Evolutionary conservation across 176 grass and related monocot species (phyloP).

Genomic region (Cenchrus purpureus): DNA sequence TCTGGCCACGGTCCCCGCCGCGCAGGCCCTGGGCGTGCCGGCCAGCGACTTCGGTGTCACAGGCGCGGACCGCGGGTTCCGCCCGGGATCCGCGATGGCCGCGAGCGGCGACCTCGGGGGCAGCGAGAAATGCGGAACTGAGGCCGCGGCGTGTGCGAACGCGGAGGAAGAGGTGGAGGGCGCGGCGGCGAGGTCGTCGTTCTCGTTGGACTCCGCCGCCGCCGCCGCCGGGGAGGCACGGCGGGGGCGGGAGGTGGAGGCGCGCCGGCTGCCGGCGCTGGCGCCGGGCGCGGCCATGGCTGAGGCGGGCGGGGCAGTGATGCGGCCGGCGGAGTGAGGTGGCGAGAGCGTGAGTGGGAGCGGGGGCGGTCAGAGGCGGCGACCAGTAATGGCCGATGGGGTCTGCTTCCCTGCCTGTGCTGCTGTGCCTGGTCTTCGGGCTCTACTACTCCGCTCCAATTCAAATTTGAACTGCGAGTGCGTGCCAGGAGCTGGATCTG

Average conservation of each 20-base stretch:
- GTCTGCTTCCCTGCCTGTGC: neutral
- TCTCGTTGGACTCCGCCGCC: constrained; percentile 64
- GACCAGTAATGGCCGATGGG: constrained; percentile 11
- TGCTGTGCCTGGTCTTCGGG: neutral
- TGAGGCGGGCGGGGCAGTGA: constrained; percentile 15
- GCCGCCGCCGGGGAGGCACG: constrained; percentile 9
- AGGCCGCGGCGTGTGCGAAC: neutral
- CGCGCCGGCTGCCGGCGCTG: constrained; percentile 27
- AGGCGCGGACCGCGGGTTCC: constrained; percentile 69
- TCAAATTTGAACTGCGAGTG: constrained; percentile 54
- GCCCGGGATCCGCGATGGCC: constrained; percentile 65
- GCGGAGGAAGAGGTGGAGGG: constrained; percentile 14
- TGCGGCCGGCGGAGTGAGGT: neutral
- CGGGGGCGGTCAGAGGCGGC: constrained; percentile 5
- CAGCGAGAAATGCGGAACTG: constrained; percentile 23
- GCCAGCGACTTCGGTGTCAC: constrained; percentile 65
- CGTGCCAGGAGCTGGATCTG: constrained; percentile 25
- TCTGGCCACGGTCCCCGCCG: constrained; percentile 41
- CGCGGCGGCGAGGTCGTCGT: constrained; percentile 54
- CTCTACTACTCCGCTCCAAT: constrained; percentile 49
- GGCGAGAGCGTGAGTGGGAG: constrained; percentile 28
- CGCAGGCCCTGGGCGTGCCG: constrained; percentile 45
- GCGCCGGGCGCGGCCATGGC: constrained; percentile 47
- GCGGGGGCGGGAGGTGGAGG: constrained; percentile 32
- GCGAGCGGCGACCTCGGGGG: constrained; percentile 74